Evolutionary conservation across 2,329 filamentous ascomycete species (phyloP).

Genomic region (Pezizomycotina sp.): DNA sequence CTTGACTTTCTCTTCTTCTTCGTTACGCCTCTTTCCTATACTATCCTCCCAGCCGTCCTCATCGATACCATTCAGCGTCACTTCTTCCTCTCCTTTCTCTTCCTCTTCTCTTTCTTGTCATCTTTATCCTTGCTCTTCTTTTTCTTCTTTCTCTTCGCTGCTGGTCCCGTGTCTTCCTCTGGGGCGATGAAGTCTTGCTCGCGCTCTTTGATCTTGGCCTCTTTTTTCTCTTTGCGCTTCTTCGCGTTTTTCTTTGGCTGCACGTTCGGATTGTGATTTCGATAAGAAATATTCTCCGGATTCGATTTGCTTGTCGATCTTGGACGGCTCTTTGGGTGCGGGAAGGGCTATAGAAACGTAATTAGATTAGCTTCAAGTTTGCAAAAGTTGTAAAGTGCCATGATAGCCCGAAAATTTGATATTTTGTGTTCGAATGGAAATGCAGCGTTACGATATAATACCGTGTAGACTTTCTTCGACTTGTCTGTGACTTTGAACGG

Average conservation of each 20-base stretch:
- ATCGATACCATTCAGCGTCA: no score
- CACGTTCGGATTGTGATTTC: slow-evolving; percentile 81
- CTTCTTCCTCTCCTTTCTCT: no score
- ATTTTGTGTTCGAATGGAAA: neutral
- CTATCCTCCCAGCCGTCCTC: no score
- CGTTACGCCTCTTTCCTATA: no score
- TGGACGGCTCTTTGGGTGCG: slow-evolving; percentile 97
- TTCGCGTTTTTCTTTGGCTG: slow-evolving; percentile 58
- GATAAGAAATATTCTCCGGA: slow-evolving; percentile 90
- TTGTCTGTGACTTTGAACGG: slow-evolving; percentile 86
- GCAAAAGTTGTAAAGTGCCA: no score
- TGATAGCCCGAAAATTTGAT: slow-evolving; percentile 8
- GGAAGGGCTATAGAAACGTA: slow-evolving; percentile 48
- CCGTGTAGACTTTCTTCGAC: slow-evolving; percentile 77
- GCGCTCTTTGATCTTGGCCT: slow-evolving; percentile 70
- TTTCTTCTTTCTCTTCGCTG: no score
- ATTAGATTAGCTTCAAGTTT: slow-evolving; percentile 1
- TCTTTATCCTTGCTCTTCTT: no score
- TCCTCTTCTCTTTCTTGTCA: no score
- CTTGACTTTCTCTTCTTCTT: no score
- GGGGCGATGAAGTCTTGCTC: slow-evolving; percentile 78
- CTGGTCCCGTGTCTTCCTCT: slow-evolving; percentile 51
- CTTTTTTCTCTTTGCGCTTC: slow-evolving; percentile 72
- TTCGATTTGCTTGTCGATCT: slow-evolving; percentile 95
- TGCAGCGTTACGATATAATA: slow-evolving; percentile 4